Evolutionary conservation across 306 rosid genomes (phyloP), one percentile per base, ranked within the genome.

Genomic region (Acacia crassicarpa): DNA sequence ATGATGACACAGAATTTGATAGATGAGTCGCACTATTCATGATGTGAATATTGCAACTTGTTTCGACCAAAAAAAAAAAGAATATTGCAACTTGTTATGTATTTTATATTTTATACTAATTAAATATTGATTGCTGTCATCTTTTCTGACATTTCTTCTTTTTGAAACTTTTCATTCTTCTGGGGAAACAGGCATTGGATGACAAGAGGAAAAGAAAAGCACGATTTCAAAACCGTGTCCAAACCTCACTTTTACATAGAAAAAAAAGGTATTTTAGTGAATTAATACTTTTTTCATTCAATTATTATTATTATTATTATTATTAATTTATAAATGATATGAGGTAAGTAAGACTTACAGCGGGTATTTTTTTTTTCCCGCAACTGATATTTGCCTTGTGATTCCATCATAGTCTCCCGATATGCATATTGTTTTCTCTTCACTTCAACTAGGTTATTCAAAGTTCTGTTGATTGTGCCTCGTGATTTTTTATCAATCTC

Each of bases 121-220:
- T 22, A 58, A 58, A 56, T 40, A 20, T 46, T 48, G 5, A 27
- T 74, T 67, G 27, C 11, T 65, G 3, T 51, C 4, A 10, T 48
- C 17, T 78, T 78, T 32, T 81, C 65, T 74, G 62, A 71, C 40
- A 2, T 81, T 75, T 70, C 30, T 77, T 54, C 72, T 30, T 9
- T 65, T 75, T 87, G 80, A 30, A 63, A 54, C 63, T 76, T 75
- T 11, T 61, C 62, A 23, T 61, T 82, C 27, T 44, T 48, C 72
- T 69, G 69, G 67, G 79, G 44, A 49, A 20, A 51, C 80, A 87
- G 90, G 90, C 79, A 48, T 82, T 87, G 90, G 90, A 87, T 84
- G 90, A 87, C 76, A 87, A 82, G 76, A 84, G 84, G 63, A 87
- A 87, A 82, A 83, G 86, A 35, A 87, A 84, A 80, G 90, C 86